phyloP scores from a whole-genome alignment of 257 asterid genomes.

The Capsicum rhomboideum region DNA sequence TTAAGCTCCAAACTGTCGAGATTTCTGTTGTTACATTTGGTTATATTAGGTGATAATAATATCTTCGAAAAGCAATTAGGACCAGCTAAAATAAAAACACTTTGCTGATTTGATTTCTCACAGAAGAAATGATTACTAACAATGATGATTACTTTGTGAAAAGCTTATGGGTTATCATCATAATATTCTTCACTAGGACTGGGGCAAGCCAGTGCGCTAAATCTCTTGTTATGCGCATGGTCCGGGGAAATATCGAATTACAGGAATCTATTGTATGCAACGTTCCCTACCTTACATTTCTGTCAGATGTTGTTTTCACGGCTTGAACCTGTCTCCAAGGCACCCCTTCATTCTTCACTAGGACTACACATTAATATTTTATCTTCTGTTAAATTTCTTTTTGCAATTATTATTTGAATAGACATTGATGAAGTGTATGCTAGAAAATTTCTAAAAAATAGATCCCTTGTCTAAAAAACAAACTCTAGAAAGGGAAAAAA shows the following conservation, averaged over 20 bases:
- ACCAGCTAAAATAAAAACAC: not conserved
- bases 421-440: not conserved
- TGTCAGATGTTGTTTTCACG: no score
- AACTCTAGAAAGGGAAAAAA: not conserved
- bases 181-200: not conserved
- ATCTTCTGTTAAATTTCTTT: not conserved
- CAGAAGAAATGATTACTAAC: not conserved
- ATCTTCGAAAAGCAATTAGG: not conserved
- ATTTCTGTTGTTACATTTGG: no score
- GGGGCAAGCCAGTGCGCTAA: no score
- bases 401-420: not conserved
- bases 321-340: no score
- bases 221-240: no score
- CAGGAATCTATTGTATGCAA: no score
- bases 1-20: no score
- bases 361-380: not conserved
- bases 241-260: no score
- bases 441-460: not conserved
- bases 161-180: not conserved
- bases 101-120: not conserved
- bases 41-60: not conserved
- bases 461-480: not conserved
- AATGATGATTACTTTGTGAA: not conserved
- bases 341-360: not conserved
- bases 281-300: no score